These are phyloP conservation scores for Cadophora sp. DNA, from an alignment of 2,329 filamentous ascomycete species.

Conservation along the genomic window DNA sequence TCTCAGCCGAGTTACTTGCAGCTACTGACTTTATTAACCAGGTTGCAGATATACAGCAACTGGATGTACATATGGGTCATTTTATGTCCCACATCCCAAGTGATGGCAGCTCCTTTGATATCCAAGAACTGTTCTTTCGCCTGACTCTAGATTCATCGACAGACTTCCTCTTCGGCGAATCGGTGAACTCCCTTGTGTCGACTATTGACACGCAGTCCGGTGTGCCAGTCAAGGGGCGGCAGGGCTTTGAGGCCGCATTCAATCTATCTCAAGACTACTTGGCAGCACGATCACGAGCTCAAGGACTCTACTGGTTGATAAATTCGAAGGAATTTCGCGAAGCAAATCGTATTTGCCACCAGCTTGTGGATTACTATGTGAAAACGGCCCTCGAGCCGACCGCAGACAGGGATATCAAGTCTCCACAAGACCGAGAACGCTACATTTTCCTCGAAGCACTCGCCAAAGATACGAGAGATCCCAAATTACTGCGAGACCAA, in stretches of 20 bases:
- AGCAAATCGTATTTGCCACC: background rate
- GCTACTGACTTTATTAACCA: background rate
- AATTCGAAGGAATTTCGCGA: background rate
- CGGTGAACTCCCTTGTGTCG: background rate
- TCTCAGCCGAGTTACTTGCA: background rate
- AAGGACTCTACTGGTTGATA: slow-evolving; percentile 3
- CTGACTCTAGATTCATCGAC: slow-evolving; percentile 6
- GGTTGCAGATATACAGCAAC: background rate
- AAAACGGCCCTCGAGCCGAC: background rate
- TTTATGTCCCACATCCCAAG: background rate
- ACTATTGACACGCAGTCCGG: background rate
- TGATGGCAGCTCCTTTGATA: background rate
- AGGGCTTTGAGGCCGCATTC: background rate
- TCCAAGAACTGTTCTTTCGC: background rate
- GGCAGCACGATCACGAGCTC: background rate
- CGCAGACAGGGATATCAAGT: slow-evolving; percentile 46
- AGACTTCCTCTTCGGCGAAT: slow-evolving; percentile 12
- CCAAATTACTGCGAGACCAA: background rate
- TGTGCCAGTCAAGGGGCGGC: background rate
- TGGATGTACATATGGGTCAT: background rate
- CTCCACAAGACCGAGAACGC: slow-evolving; percentile 70
- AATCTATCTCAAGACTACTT: background rate
- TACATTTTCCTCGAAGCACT: slow-evolving; percentile 45
- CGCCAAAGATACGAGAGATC: background rate
- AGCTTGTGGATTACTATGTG: background rate